Evolutionary conservation across 768 basidiomycete genomes (phyloP), one percentile per base, ranked within the genome.

Genomic region (Phanerochaete carnosa): DNA sequence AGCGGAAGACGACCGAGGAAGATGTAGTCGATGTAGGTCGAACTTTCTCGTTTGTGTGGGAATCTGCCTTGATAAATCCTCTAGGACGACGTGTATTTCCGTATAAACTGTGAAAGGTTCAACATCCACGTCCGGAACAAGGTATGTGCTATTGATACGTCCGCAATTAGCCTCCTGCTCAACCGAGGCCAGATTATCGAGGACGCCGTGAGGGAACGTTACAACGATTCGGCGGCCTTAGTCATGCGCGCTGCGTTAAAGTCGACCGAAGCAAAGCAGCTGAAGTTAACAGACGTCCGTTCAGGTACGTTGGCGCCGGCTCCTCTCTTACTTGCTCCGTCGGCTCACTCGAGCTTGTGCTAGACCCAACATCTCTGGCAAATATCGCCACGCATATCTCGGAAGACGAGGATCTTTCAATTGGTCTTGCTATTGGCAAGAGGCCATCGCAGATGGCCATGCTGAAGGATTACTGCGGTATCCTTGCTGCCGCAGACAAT

Each of bases 31-130:
- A 94, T 74, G 93, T 92, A 66, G 74, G 86, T 72, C 9, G 15
- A 13, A 33, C 11, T 5, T 2, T 16, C 29, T 13, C 30, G 12
- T 33, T n/a, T 32, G 9, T 15, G 19, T 29, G 29, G n/a, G 26
- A 28, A 13, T 3, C n/a, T n/a, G n/a, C n/a, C n/a, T 4, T 50
- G 25, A 50, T 11, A 1, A 23, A 19, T 43, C 16, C 56, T 29
- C 7, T 60, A 94, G 88, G 85, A 90, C 19, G 77, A 78, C 2
- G 82, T 92, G 33, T 86, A 87, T 73, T 91, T 97, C 70, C 85
- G 92, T 51, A 83, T 98, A 51, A 98, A 98, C 75, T 91, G 88
- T 69, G 89, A 94, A 65, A 89, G 85, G 66, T 96, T 95, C 73
- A 87, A 90, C 65, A 78, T 93, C 32, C 87, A 92, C 66, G 85